A percentile compares a stretch with the other conserved stretches of the same genome.
phyloP scores from a whole-genome alignment of 768 basidiomycete genomes.

The Leccinum incarnatum region DNA sequence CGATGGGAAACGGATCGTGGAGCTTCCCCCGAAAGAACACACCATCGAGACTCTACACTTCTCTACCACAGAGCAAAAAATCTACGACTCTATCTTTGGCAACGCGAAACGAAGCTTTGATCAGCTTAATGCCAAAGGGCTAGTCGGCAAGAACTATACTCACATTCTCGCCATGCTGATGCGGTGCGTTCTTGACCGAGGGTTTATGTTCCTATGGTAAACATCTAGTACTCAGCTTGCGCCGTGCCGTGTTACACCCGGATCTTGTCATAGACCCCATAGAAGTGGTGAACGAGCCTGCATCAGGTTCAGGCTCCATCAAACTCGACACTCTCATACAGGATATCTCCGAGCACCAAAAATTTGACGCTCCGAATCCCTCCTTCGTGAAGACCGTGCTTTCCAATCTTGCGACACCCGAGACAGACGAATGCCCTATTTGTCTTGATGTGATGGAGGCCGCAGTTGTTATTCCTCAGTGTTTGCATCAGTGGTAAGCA shows the following conservation, averaged over 20 bases:
- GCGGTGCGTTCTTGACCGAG: slow-evolving; percentile 51
- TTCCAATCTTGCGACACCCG: slow-evolving; percentile 48
- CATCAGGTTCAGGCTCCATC: slow-evolving; percentile 37
- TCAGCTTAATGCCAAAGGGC: slow-evolving; percentile 72
- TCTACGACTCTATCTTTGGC: slow-evolving; percentile 85
- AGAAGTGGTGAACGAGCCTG: slow-evolving; percentile 35
- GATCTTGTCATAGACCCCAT: slow-evolving; percentile 67
- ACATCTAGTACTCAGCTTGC: slow-evolving; percentile 49
- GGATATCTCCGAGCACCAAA: slow-evolving; percentile 42
- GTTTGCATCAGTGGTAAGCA: slow-evolving; percentile 70
- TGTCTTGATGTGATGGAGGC: slow-evolving; percentile 77
- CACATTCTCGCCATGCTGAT: slow-evolving; percentile 94
- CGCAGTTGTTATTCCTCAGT: slow-evolving; percentile 68
- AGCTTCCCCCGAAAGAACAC: slow-evolving; percentile 84
- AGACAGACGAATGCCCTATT: slow-evolving; percentile 73
- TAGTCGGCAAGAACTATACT: slow-evolving; percentile 77
- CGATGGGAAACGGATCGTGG: slow-evolving; percentile 84
- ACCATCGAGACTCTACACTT: slow-evolving; percentile 75
- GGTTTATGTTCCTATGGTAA: neutral
- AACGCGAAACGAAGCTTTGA: slow-evolving; percentile 81
- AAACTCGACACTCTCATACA: slow-evolving; percentile 61
- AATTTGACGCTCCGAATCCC: slow-evolving; percentile 31
- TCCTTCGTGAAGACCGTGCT: slow-evolving; percentile 65
- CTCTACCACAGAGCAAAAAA: slow-evolving; percentile 73
- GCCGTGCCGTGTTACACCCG: slow-evolving; percentile 92